Conservation (phyloP, 164 flowering plant genomes). For the Hamamelis virginiana region DNA sequence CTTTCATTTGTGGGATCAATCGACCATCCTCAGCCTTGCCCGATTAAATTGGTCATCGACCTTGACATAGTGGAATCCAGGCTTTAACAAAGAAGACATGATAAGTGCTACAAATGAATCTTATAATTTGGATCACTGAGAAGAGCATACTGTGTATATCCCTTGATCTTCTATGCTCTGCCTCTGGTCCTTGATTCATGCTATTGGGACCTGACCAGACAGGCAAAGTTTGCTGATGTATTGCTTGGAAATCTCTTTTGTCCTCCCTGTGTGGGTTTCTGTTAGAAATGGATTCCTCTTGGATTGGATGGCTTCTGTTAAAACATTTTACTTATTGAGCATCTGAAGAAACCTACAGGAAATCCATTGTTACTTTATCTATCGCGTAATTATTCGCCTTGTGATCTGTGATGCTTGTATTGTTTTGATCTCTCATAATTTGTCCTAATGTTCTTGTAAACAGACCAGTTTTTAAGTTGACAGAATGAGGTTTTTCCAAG, state of each 20-base stretch:
- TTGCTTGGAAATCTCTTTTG: slow-evolving; percentile 1
- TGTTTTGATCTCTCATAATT: too few species aligned
- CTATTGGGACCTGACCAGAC: not conserved
- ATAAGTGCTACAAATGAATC: not conserved
- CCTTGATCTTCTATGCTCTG: slow-evolving; percentile 6
- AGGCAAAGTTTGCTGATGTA: not conserved
- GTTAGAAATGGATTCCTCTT: slow-evolving; percentile 4
- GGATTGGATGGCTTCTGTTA: not conserved
- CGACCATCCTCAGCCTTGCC: slow-evolving; percentile 6
- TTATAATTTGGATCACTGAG: not conserved
- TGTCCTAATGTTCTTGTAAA: too few species aligned
- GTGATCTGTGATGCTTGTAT: too few species aligned
- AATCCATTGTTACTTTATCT: too few species aligned
- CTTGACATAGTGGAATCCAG: slow-evolving; percentile 13
- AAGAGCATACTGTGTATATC: not conserved
- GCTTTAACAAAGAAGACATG: slow-evolving; percentile 1
- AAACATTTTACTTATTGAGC: too few species aligned
- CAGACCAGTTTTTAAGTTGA: too few species aligned
- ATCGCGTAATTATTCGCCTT: too few species aligned
- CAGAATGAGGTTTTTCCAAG: too few species aligned
- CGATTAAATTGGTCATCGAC: not conserved
- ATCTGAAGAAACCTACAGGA: too few species aligned
- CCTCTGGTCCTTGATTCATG: slow-evolving; percentile 1
- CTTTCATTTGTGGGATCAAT: slow-evolving; percentile 29
- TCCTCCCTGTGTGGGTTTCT: not conserved